Evolutionary conservation across 495 filamentous ascomycete genomes (phyloP), one percentile per base, ranked within the genome.

Genomic region (Lasiosphaeriaceae sp.): DNA sequence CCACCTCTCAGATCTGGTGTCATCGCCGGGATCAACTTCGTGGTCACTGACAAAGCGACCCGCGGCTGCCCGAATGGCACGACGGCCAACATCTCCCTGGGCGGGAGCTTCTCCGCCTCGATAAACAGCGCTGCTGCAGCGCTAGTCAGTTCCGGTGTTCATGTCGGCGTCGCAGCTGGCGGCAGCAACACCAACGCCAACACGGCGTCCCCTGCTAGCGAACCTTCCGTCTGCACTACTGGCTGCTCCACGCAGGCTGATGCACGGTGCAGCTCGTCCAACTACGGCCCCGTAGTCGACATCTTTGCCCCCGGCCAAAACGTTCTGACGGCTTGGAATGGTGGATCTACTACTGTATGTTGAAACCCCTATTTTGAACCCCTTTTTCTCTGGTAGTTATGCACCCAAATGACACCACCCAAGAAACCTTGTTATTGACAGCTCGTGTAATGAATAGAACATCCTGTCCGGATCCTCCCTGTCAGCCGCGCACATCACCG

Each of bases 401-500:
- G 9, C 26, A 4, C 26, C 26, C 26, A 31, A 31, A 31, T 31
- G 9, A 3, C 9, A 31, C 4, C 9, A 31, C 9, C 26, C 4
- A 3, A 9, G 26, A 31, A n/a, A n/a, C n/a, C n/a, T n/a, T n/a
- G n/a, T n/a, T n/a, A 9, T 11, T 22, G 31, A 21, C 39, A 16
- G n/a, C 14, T 34, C 4, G 23, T 23, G 24, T 16, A 34, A 17
- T 4, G 64, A 34, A 17, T 4, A 67, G 62, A 82, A 83, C 74
- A 79, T 77, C 65, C 83, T 88, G 69, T 84, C 81, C 14, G 86
- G 86, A 34, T 89, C 86, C 17, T 80, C 77, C 14, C 84, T 84
- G 80, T 79, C 85, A 22, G 75, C 80, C 11, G 85, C 84, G 16
- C 86, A 89, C 52, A 72, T 88, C 60, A 72, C 76, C 14, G 86